phyloP scores from a whole-genome alignment of 768 basidiomycete species.

The Boletus sp. region DNA sequence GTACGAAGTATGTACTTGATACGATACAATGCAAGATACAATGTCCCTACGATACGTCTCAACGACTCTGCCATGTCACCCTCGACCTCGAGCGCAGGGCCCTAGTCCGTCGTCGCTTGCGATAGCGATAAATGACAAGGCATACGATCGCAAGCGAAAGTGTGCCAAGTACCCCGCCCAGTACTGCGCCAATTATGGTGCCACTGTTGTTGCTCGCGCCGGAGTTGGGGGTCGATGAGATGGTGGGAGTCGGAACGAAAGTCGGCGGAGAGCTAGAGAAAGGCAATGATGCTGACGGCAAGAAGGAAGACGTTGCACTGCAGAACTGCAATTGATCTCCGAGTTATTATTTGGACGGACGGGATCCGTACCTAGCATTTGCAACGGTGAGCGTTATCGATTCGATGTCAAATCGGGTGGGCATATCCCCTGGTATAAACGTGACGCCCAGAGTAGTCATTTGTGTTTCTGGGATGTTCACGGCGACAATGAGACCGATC shows the following conservation, averaged over 20 bases:
- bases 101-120: not conserved
- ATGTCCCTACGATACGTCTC: no score
- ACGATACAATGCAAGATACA: no score
- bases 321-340: not conserved
- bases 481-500: constrained; percentile 36
- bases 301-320: constrained; percentile 29
- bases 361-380: constrained; percentile 33
- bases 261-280: constrained; percentile 23
- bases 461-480: constrained; percentile 40
- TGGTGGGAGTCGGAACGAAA: constrained; percentile 1
- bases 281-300: constrained; percentile 26
- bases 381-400: constrained; percentile 38
- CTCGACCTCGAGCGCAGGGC: not conserved
- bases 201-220: constrained; percentile 1
- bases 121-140: constrained; percentile 9
- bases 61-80: not conserved
- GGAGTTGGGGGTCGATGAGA: constrained; percentile 5
- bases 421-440: constrained; percentile 28
- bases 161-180: constrained; percentile 12
- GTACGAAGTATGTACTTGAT: no score
- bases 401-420: constrained; percentile 39
- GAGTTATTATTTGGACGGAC: not conserved
- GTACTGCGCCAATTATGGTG: constrained; percentile 14
- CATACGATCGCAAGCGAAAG: constrained; percentile 11
- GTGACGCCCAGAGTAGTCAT: constrained; percentile 45